phyloP scores from a whole-genome alignment of 1,284 basidiomycete species.

The Trichosporon asahii region DNA sequence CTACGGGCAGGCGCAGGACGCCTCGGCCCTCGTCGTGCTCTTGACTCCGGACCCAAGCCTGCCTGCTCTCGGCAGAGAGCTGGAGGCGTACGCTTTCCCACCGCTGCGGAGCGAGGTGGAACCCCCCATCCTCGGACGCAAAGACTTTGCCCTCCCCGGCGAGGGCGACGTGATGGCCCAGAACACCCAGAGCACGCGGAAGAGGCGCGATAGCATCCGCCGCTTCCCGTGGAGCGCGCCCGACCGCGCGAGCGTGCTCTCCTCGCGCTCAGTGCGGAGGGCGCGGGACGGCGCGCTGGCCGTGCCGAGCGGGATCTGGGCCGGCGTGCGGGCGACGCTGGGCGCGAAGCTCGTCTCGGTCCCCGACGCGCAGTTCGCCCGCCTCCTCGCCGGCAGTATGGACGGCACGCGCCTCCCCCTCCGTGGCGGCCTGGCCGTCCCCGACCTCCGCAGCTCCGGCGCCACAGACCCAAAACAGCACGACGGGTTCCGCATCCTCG shows the following conservation, averaged over 20 bases:
- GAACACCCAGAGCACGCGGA: conserved; percentile 37
- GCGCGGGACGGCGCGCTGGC: conserved; percentile 30
- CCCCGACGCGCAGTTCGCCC: conserved; percentile 43
- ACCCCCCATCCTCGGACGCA: conserved; percentile 43
- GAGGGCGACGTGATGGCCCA: conserved; percentile 46
- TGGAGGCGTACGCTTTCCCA: conserved; percentile 54
- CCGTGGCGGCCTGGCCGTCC: conserved; percentile 47
- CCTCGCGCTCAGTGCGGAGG: background rate
- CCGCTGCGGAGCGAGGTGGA: conserved; percentile 45
- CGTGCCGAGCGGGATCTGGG: conserved; percentile 22
- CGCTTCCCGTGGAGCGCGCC: conserved; percentile 44
- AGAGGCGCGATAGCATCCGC: conserved; percentile 27
- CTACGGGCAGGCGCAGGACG: conserved; percentile 67
- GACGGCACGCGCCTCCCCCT: conserved; percentile 41
- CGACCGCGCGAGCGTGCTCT: background rate
- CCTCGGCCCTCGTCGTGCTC: conserved; percentile 61
- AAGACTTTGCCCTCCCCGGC: conserved; percentile 46
- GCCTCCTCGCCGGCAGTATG: conserved; percentile 39
- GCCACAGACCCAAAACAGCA: conserved; percentile 46
- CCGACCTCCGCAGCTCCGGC: conserved; percentile 45
- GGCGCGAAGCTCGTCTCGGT: conserved; percentile 45
- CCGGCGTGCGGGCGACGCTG: conserved; percentile 14
- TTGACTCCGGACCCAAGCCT: conserved; percentile 44
- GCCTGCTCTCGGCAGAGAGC: conserved; percentile 40
- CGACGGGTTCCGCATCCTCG: conserved; percentile 62